Percentiles rank a stretch among this genome's conserved stretches.
Conservation (phyloP, 2,329 filamentous ascomycete species). For the Atkinsonella texensis region DNA sequence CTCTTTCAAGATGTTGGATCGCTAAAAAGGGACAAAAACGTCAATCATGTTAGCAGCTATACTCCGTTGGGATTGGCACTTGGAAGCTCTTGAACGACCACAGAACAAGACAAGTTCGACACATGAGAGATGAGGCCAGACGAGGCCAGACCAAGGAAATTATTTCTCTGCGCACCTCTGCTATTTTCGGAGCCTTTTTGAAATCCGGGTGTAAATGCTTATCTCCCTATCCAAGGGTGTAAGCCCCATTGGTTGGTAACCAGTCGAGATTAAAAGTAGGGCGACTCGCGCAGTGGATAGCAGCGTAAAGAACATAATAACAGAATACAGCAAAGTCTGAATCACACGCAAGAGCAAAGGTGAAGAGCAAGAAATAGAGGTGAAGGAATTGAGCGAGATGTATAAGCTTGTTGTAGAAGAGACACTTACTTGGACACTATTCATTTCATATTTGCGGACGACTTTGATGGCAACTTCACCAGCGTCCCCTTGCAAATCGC, state of each 20-base stretch:
- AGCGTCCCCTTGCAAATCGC: conserved; percentile 57
- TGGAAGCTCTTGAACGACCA: background rate
- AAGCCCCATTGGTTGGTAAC: conserved; percentile 42
- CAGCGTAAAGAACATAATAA: conserved; percentile 7
- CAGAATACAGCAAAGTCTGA: conserved; percentile 9
- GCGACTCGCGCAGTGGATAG: conserved; percentile 2
- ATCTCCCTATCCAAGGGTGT: conserved; percentile 56
- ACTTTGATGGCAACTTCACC: conserved; percentile 95
- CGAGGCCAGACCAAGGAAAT: conserved; percentile 12
- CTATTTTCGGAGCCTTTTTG: conserved; percentile 86
- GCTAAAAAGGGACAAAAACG: conserved; percentile 35
- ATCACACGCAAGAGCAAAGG: conserved; percentile 4
- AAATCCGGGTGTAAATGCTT: conserved; percentile 93
- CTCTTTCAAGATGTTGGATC: conserved; percentile 95
- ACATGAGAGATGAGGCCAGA: conserved; percentile 19
- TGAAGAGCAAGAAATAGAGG: conserved; percentile 4
- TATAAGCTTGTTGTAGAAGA: conserved; percentile 8
- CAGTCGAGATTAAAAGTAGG: conserved; percentile 8
- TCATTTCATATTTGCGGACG: conserved; percentile 98
- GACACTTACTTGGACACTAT: conserved; percentile 84
- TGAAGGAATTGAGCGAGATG: conserved; percentile 11
- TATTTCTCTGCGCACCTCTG: conserved; percentile 63
- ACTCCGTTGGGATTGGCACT: background rate
- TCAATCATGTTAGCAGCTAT: conserved; percentile 5
- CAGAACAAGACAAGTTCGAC: conserved; percentile 14